Conservation (phyloP, 2,329 filamentous ascomycete species). For the Biscogniauxia mediterranea region DNA sequence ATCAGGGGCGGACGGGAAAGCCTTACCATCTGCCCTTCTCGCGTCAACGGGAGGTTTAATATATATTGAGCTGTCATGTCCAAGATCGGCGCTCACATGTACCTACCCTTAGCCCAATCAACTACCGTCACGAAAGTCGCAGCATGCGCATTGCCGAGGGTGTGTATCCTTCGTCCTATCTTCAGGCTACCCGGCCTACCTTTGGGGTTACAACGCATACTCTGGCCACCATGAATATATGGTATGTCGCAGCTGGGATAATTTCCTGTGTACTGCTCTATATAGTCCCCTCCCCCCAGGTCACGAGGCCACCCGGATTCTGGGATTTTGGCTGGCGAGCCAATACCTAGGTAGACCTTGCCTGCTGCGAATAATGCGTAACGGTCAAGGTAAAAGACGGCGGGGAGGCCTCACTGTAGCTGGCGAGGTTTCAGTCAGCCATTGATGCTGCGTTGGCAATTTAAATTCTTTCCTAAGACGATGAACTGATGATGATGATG, state of each 20-base stretch:
- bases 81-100: slow-evolving; percentile 18
- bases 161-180: slow-evolving; percentile 18
- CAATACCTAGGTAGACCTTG: neutral
- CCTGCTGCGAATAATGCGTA: neutral
- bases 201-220: neutral
- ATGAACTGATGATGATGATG: neutral
- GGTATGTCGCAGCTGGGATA: neutral
- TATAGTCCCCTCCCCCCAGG: neutral
- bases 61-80: slow-evolving; percentile 18
- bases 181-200: neutral
- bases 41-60: slow-evolving; percentile 7
- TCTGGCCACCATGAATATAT: neutral
- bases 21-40: slow-evolving; percentile 8
- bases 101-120: slow-evolving; percentile 24
- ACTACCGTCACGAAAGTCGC: slow-evolving; percentile 19
- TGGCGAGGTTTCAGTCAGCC: neutral
- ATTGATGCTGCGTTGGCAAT: neutral
- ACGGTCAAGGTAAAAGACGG: neutral
- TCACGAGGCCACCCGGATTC: neutral
- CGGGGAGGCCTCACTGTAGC: neutral
- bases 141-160: slow-evolving; percentile 22
- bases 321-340: neutral
- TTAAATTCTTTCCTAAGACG: neutral
- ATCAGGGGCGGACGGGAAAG: slow-evolving; percentile 3
- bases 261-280: neutral